Evolutionary conservation across 2,329 filamentous ascomycete species (phyloP).

Genomic region (Alternaria panax): DNA sequence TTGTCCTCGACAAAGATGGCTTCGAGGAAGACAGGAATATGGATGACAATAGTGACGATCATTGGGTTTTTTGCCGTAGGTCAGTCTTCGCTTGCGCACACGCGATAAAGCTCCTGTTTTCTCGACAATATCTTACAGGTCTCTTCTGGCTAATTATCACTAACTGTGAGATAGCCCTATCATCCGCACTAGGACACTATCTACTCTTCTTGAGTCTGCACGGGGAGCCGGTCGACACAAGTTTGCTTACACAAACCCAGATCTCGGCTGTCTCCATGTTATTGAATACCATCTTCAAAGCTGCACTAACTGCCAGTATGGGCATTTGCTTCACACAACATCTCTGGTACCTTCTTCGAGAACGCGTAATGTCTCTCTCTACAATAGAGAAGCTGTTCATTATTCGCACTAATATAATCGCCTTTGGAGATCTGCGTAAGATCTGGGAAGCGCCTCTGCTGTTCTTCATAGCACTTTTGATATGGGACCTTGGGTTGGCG

Average conservation of each 20-base stretch:
- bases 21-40: too few relatives aligned
- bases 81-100: not conserved
- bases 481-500: not conserved
- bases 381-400: not conserved
- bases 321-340: not conserved
- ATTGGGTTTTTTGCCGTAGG: not conserved
- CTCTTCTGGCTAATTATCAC: too few relatives aligned
- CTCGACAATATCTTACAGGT: too few relatives aligned
- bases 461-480: not conserved
- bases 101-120: rapidly evolving
- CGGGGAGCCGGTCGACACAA: rapidly evolving
- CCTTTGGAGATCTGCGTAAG: not conserved
- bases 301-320: not conserved
- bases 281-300: not conserved
- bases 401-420: not conserved
- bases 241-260: not conserved
- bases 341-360: not conserved
- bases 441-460: not conserved
- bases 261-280: not conserved
- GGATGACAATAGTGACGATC: not conserved
- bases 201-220: not conserved
- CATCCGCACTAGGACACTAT: not conserved
- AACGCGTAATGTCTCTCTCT: not conserved
- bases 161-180: too few relatives aligned
- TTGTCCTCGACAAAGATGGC: too few relatives aligned